Evolutionary conservation across 805 yeast genomes (phyloP).

Genomic region (Cyberlindnera euphorbiiphila): DNA sequence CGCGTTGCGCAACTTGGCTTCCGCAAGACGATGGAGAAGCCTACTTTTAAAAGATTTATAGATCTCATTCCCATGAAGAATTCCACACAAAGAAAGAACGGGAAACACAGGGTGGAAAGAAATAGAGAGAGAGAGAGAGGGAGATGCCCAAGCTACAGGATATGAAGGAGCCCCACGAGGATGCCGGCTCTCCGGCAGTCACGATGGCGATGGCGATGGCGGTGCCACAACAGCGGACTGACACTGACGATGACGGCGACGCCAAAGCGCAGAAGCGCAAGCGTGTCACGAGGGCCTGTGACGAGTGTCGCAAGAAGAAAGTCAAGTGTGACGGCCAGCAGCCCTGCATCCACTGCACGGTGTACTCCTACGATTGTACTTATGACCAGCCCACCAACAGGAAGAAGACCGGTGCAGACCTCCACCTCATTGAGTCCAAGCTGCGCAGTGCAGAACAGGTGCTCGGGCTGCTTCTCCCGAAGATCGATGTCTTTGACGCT

Average conservation of each 20-base stretch:
- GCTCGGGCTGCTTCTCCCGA: constrained; percentile 35
- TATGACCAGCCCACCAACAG: constrained; percentile 59
- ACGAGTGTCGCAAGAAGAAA: constrained; percentile 69
- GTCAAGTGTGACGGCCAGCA: constrained; percentile 77
- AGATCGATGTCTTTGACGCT: constrained; percentile 33
- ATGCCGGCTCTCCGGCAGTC: constrained; percentile 10
- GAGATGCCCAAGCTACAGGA: constrained; percentile 6
- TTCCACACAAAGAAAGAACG: too few species aligned
- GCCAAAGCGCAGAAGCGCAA: constrained; percentile 42
- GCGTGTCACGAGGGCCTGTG: constrained; percentile 73
- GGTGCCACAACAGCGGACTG: too few species aligned
- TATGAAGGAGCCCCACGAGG: too few species aligned
- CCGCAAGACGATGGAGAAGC: too few species aligned
- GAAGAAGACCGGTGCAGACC: constrained; percentile 35
- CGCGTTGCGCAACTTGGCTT: too few species aligned
- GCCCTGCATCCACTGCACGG: constrained; percentile 80
- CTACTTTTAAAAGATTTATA: too few species aligned
- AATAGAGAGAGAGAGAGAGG: too few species aligned
- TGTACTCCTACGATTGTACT: constrained; percentile 75
- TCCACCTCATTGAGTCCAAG: constrained; percentile 33
- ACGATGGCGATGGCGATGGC: too few species aligned
- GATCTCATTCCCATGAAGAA: too few species aligned
- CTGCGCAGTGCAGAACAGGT: constrained; percentile 34
- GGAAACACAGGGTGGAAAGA: too few species aligned
- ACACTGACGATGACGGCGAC: constrained; percentile 1